Evolutionary conservation across 2,329 filamentous ascomycete species (phyloP).

Genomic region (Seiridium unicorne): DNA sequence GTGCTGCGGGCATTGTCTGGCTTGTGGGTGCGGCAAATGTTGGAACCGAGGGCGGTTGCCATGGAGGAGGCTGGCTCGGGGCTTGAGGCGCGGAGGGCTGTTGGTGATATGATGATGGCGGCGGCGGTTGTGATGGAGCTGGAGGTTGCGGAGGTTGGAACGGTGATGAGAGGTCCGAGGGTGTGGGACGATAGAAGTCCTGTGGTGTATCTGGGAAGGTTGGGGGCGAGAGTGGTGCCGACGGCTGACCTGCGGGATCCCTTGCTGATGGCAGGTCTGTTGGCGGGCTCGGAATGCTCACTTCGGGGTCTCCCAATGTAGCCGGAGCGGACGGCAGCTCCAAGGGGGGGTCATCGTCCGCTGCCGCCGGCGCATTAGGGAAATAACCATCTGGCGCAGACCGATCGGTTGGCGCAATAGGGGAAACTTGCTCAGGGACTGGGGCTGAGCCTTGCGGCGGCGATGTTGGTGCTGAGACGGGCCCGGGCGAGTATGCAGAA

Average conservation of each 20-base stretch:
- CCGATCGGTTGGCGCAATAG: slow-evolving; percentile 20
- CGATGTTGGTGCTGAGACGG: slow-evolving; percentile 34
- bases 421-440: slow-evolving; percentile 28
- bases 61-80: slow-evolving; percentile 4
- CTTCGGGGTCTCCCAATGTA: slow-evolving; percentile 25
- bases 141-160: slow-evolving; percentile 16
- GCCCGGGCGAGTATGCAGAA: slow-evolving; percentile 20
- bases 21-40: slow-evolving; percentile 12
- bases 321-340: slow-evolving; percentile 26
- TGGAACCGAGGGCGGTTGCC: slow-evolving; percentile 18
- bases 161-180: slow-evolving; percentile 13
- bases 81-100: slow-evolving; percentile 14
- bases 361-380: slow-evolving; percentile 15
- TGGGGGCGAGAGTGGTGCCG: slow-evolving; percentile 27
- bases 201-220: slow-evolving; percentile 27
- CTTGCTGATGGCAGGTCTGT: slow-evolving; percentile 22
- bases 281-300: slow-evolving; percentile 20
- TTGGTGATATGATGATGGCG: slow-evolving; percentile 13
- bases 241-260: slow-evolving; percentile 23
- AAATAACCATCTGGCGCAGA: slow-evolving; percentile 26
- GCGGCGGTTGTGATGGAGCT: slow-evolving; percentile 10
- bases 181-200: slow-evolving; percentile 30
- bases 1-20: slow-evolving; percentile 6
- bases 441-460: slow-evolving; percentile 25
- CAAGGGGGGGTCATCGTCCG: slow-evolving; percentile 17